phyloP scores from a whole-genome alignment of 1,284 basidiomycete genomes.

The Chalciporus sp. region DNA sequence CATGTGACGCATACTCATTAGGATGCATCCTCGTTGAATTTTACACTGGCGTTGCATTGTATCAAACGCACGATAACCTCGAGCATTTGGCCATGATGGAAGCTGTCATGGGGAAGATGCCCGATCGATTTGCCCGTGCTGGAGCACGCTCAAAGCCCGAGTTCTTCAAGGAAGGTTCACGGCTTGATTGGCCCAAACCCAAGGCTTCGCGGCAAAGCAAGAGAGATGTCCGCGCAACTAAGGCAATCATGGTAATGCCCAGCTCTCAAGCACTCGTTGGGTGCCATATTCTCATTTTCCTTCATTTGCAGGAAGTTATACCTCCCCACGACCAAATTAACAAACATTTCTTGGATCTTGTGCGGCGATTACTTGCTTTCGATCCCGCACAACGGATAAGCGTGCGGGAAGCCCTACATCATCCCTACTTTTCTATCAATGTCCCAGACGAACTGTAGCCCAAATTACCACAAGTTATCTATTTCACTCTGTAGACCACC shows the following conservation, averaged over 20 bases:
- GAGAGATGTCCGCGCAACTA: conserved; percentile 91
- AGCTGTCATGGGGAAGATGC: conserved; percentile 97
- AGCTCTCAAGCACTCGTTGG: conserved; percentile 16
- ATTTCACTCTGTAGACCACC: conserved; percentile 39
- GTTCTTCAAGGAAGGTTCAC: conserved; percentile 85
- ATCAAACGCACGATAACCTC: conserved; percentile 98
- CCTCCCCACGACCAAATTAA: conserved; percentile 72
- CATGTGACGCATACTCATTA: conserved; percentile 97
- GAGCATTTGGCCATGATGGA: conserved; percentile 99
- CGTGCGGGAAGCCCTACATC: conserved; percentile 84
- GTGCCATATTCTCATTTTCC: conserved; percentile 13
- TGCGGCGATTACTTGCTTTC: conserved; percentile 87
- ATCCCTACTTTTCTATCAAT: conserved; percentile 78
- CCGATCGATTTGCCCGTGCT: conserved; percentile 75
- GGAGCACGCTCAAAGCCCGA: conserved; percentile 83
- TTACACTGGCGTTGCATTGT: conserved; percentile 95
- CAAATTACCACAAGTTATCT: conserved; percentile 37
- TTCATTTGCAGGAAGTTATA: conserved; percentile 74
- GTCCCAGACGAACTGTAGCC: conserved; percentile 60
- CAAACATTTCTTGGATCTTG: conserved; percentile 83
- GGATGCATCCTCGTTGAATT: conserved; percentile 99
- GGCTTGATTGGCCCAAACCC: conserved; percentile 91
- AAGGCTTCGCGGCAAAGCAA: conserved; percentile 87
- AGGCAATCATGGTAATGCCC: conserved; percentile 65
- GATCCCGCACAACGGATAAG: conserved; percentile 88